A percentile compares a stretch with the other conserved stretches of the same genome.
These are phyloP conservation scores for Yamadazyma taylorii DNA, from an alignment of 1,139 yeast species.

Conservation along the genomic window DNA sequence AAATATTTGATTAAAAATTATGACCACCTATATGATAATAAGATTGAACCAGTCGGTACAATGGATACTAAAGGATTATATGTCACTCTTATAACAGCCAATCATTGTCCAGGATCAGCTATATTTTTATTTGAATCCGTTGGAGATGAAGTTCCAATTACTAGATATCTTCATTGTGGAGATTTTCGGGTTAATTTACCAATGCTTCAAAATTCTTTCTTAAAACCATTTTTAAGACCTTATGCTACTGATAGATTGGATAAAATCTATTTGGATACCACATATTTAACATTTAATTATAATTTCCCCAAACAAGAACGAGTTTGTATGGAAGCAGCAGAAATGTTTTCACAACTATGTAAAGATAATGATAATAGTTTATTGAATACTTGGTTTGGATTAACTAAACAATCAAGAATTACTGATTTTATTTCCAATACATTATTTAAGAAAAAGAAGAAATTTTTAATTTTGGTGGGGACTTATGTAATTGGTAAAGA, in stretches of 20 bases:
- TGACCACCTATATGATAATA: slow-evolving; percentile 16
- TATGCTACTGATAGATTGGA: slow-evolving; percentile 28
- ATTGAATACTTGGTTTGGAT: slow-evolving; percentile 41
- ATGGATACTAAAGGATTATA: slow-evolving; percentile 43
- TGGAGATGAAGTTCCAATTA: slow-evolving; percentile 21
- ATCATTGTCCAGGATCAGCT: slow-evolving; percentile 95
- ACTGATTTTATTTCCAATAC: slow-evolving; percentile 37
- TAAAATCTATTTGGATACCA: slow-evolving; percentile 79
- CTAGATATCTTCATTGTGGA: slow-evolving; percentile 76
- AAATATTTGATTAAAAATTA: slow-evolving; percentile 26
- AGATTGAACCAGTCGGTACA: slow-evolving; percentile 15
- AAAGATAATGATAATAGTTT: slow-evolving; percentile 23
- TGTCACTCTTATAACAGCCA: slow-evolving; percentile 75
- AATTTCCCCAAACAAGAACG: slow-evolving; percentile 74
- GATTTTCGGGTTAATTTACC: slow-evolving; percentile 73
- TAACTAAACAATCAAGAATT: slow-evolving; percentile 38
- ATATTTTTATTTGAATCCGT: slow-evolving; percentile 69
- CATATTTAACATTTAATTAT: slow-evolving; percentile 74
- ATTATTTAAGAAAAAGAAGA: slow-evolving; percentile 26
- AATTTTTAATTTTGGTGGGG: slow-evolving; percentile 72
- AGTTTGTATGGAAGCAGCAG: slow-evolving; percentile 60
- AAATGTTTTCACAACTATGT: slow-evolving; percentile 47
- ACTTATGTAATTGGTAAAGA: slow-evolving; percentile 94
- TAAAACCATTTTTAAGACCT: slow-evolving; percentile 30
- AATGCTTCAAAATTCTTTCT: slow-evolving; percentile 39